Conservation (phyloP, 345 rosid species). For the Eutrema yunnanense region DNA sequence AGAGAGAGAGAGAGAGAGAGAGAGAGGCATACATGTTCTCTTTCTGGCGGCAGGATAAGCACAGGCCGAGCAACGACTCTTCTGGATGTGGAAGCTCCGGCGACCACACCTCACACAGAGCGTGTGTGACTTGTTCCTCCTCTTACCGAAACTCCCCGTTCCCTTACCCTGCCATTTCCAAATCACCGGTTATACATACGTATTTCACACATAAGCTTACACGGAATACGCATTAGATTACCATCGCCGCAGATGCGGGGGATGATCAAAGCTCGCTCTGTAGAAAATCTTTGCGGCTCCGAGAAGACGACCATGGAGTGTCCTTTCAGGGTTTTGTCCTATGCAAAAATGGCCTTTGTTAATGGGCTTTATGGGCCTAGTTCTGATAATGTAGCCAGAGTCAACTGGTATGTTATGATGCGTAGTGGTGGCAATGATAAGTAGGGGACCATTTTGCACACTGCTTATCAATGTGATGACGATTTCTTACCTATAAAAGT, state of each 20-base stretch:
- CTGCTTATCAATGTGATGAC: conserved; percentile 25
- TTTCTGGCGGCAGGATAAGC: conserved; percentile 85
- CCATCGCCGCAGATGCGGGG: conserved; percentile 29
- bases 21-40: conserved; percentile 52
- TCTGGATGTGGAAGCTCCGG: conserved; percentile 92
- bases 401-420: background rate
- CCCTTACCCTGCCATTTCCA: conserved; percentile 66
- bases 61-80: conserved; percentile 87
- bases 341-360: background rate
- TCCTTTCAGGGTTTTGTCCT: background rate
- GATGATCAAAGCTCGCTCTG: background rate
- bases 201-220: background rate
- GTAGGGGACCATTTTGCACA: conserved; percentile 29
- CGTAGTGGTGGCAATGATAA: conserved; percentile 5
- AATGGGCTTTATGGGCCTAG: background rate
- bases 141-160: conserved; percentile 90
- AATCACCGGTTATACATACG: background rate
- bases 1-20: too few relatives aligned
- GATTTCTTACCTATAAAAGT: conserved; percentile 25
- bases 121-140: conserved; percentile 96
- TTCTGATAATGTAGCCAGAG: background rate
- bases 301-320: background rate
- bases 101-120: conserved; percentile 91
- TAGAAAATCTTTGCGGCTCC: background rate
- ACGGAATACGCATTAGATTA: background rate